Base-by-base conservation (phyloP, 768 basidiomycete genomes). In the Mycena olivaceomarginata region DNA sequence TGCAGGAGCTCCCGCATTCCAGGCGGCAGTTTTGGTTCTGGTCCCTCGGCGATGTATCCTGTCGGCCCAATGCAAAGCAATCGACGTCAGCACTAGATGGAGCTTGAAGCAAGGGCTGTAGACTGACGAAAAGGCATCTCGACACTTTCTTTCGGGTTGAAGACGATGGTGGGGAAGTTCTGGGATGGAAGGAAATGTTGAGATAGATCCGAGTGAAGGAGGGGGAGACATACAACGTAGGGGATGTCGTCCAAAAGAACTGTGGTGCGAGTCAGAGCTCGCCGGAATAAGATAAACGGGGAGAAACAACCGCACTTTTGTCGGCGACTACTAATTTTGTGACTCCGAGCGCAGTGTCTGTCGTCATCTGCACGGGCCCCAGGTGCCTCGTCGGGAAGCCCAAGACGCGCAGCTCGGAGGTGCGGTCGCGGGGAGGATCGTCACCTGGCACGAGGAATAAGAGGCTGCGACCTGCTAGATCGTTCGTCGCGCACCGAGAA, bases 61-160 rank as follows among this genome's bases (percentile, higher is more conserved):
- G 69, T 9, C 11, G 11, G 25, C 12, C 13, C n/a, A n/a, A n/a
- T n/a, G n/a, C n/a, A n/a, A n/a, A n/a, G 66, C 39, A 10, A 20
- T 37, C 13, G 53, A 20, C 56, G 65, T 72, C 25, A n/a, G n/a
- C n/a, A n/a, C n/a, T n/a, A n/a, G n/a, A n/a, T n/a, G n/a, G n/a
- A n/a, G n/a, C n/a, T n/a, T n/a, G n/a, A n/a, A n/a, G n/a, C n/a
- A n/a, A n/a, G n/a, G n/a, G n/a, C n/a, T n/a, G n/a, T n/a, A 11
- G 25, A 91, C 95, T 83, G 80, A 96, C 97, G 88, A 89, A 99
- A 99, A 0, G 98, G 98, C 98, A 99, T 99, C 86, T 99, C 97
- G 7, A 99, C 97, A 59, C 95, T 95, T 84, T 99, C 98, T 80
- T 92, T 93, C 5, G 91, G 83, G 80, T 95, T 95, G 89, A 99